Evolutionary conservation across 2,329 filamentous ascomycete species (phyloP).

Genomic region (Byssoonygena ceratinophila): DNA sequence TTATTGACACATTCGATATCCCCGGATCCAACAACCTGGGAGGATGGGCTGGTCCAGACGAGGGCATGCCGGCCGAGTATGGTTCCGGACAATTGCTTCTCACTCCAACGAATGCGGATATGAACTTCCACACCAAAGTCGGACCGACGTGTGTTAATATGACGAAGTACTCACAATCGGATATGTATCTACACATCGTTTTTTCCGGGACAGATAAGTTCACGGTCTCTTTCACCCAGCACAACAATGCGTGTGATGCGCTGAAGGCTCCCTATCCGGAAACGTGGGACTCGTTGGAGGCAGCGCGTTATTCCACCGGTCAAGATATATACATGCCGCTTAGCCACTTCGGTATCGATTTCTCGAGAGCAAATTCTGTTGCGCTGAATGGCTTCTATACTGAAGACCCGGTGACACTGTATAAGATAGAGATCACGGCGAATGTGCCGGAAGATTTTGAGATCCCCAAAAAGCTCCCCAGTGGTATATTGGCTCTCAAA

Average conservation of each 20-base stretch:
- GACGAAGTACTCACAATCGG: constrained; percentile 42
- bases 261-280: constrained; percentile 50
- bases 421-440: constrained; percentile 51
- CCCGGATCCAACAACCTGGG: constrained; percentile 48
- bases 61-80: constrained; percentile 46
- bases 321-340: constrained; percentile 57
- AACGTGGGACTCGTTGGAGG: constrained; percentile 58
- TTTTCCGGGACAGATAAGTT: constrained; percentile 54
- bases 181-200: constrained; percentile 54
- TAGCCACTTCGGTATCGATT: constrained; percentile 54
- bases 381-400: constrained; percentile 56
- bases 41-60: constrained; percentile 57
- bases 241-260: constrained; percentile 51
- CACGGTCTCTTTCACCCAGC: constrained; percentile 54
- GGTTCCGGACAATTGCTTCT: constrained; percentile 46
- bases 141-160: constrained; percentile 48
- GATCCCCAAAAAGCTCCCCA: constrained; percentile 51
- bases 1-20: constrained; percentile 53
- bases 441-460: constrained; percentile 42
- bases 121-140: constrained; percentile 52
- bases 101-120: constrained; percentile 49
- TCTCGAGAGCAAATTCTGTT: constrained; percentile 47
- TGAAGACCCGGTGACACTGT: constrained; percentile 41
- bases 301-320: constrained; percentile 46
- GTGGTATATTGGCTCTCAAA: constrained; percentile 50